Conservation (phyloP, 2,329 filamentous ascomycete species). For the Colletotrichum caudatum region DNA sequence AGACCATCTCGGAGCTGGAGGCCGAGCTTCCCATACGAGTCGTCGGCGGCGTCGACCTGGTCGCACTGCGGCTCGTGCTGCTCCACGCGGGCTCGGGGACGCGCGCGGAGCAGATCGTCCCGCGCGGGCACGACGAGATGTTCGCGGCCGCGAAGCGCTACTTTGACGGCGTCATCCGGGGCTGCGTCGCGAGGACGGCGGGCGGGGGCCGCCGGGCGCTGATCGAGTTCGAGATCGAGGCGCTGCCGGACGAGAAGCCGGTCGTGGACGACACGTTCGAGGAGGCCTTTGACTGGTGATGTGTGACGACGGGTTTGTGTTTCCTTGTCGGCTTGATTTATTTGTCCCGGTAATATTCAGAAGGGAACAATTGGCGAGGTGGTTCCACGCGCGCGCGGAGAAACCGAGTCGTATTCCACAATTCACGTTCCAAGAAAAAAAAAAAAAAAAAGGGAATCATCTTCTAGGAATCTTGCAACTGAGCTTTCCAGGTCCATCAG, state of each 20-base stretch:
- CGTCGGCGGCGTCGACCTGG: background rate
- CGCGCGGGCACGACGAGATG: background rate
- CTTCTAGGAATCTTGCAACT: too few species aligned
- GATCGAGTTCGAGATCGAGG: slow-evolving; percentile 4
- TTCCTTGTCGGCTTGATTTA: background rate
- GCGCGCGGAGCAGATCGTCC: background rate
- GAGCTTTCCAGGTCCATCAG: too few species aligned
- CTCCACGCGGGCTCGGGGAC: background rate
- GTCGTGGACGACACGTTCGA: background rate
- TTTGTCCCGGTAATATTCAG: too few species aligned
- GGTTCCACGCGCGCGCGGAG: background rate
- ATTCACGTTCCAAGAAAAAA: background rate
- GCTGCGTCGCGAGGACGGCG: background rate
- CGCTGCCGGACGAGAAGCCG: background rate
- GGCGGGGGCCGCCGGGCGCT: background rate
- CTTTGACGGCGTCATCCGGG: background rate
- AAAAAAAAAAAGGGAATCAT: slow-evolving; percentile 56
- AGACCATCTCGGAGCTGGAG: slow-evolving; percentile 2
- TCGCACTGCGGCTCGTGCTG: background rate
- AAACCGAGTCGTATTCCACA: too few species aligned
- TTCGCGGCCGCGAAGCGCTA: background rate
- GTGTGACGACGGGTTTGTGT: background rate
- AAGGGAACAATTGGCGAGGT: background rate
- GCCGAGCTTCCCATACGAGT: background rate
- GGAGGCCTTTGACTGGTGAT: slow-evolving; percentile 1